Evolutionary conservation across 2,329 filamentous ascomycete species (phyloP).

Genomic region (Exophiala calicioides): DNA sequence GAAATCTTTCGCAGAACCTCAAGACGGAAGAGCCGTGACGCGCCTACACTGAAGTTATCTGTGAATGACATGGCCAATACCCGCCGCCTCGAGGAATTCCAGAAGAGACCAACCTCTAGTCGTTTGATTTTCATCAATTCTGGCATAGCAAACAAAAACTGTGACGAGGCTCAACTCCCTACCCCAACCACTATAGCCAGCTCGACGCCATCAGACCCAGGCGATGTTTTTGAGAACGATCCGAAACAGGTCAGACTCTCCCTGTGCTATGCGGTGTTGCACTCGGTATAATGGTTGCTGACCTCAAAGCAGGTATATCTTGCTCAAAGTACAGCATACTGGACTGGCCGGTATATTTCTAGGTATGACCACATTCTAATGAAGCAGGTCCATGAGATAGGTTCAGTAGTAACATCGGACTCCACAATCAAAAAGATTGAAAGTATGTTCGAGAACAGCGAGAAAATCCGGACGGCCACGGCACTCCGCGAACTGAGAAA

Average conservation of each 20-base stretch:
- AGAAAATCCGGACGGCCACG: constrained; percentile 14
- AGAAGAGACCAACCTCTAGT: constrained; percentile 3
- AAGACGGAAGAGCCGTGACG: background rate
- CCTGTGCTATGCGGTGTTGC: background rate
- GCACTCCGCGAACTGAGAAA: constrained; percentile 21
- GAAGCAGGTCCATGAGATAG: constrained; percentile 5
- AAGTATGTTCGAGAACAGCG: constrained; percentile 14
- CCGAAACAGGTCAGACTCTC: constrained; percentile 14
- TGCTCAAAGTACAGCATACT: constrained; percentile 21
- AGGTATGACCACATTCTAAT: constrained; percentile 23
- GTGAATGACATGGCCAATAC: constrained; percentile 5
- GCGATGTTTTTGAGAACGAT: constrained; percentile 2
- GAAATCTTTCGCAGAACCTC: background rate
- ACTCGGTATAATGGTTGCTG: constrained; percentile 2
- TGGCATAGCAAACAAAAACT: constrained; percentile 8
- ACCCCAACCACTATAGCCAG: constrained; percentile 14
- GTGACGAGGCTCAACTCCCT: constrained; percentile 3
- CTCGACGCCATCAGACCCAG: constrained; percentile 5
- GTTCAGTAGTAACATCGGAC: background rate
- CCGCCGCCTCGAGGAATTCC: background rate
- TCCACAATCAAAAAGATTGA: constrained; percentile 11
- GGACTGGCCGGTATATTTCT: constrained; percentile 27
- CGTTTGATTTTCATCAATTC: constrained; percentile 15
- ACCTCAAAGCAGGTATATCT: constrained; percentile 20
- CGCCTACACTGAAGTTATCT: background rate